Conservation (phyloP, 345 rosid genomes). For the Aethionema arabicum region DNA sequence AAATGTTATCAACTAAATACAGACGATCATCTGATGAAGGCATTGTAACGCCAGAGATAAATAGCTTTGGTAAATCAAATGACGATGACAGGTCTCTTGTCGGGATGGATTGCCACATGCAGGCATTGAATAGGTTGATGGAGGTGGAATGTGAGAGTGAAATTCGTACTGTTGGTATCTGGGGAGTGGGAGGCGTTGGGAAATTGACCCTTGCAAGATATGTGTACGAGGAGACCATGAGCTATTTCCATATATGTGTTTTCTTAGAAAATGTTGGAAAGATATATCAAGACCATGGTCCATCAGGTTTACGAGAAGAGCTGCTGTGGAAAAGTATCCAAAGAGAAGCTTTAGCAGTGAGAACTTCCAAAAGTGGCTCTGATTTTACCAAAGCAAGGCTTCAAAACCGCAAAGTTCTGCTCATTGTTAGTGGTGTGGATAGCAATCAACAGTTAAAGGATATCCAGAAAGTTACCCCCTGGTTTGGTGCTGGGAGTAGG, state of each 20-base stretch:
- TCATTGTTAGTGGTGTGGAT: conserved; percentile 11
- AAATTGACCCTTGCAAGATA: conserved; percentile 1
- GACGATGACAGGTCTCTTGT: background rate
- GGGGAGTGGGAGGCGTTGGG: conserved; percentile 1
- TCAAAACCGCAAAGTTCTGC: background rate
- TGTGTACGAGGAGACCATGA: background rate
- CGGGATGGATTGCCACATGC: background rate
- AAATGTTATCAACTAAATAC: too few relatives aligned
- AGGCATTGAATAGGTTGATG: background rate
- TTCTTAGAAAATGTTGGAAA: conserved; percentile 2
- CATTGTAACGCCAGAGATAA: too few relatives aligned
- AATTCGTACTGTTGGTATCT: background rate
- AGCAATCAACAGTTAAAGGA: background rate
- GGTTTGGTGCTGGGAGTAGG: conserved; percentile 11
- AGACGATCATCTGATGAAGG: too few relatives aligned
- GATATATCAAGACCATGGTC: background rate
- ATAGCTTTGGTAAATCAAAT: too few relatives aligned
- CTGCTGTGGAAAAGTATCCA: too few relatives aligned
- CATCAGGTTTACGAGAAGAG: too few relatives aligned
- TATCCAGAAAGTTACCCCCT: background rate
- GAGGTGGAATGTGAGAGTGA: background rate
- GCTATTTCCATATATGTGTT: background rate
- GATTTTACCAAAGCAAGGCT: background rate
- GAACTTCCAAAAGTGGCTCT: too few relatives aligned
- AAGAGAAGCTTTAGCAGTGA: too few relatives aligned